Evolutionary conservation across 2,329 filamentous ascomycete species (phyloP), one percentile per base, ranked within the genome.

Genomic region (Byssochlamys sp.): DNA sequence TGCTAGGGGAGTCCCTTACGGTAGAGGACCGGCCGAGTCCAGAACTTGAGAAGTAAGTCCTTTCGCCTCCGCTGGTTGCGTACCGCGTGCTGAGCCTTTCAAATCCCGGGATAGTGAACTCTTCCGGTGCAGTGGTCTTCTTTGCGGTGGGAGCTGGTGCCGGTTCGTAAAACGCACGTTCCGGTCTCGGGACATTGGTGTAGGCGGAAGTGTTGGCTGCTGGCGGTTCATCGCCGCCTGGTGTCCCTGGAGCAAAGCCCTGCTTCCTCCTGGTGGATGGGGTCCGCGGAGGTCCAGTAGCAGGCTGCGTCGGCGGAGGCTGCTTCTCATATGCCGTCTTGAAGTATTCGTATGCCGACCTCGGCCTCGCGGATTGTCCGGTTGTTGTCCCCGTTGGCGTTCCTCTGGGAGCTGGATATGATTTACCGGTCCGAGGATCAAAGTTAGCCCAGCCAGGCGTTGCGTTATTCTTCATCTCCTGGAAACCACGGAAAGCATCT

Each of bases 221-320:
- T 67, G 81, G 81, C 35, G 80, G 77, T 63, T 85, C 83, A 64
- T 85, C 83, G 35, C 77, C 81, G n/a, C 80, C 81, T 31, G 81
- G 76, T 5, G 76, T 77, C n/a, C 77, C 77, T 24, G 83, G 82
- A 57, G 83, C 80, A 65, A 84, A 86, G 3, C 81, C 83, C 51
- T 75, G 73, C 66, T 76, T 82, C 63, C 77, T 81, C 39, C 80
- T 80, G 2, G 76, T 73, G 3, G 74, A 72, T 28, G 75, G 69
- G 0, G 74, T 63, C 55, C 71, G 71, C n/a, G 71, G 62, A 27
- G 73, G 62, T 24, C 68, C 68, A 14, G 71, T 65, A 51, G 66
- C 69, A n/a, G 72, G 63, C 3, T 71, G 60, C 52, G 66, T 73
- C 56, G 59, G 63, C 48, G 60, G 65, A 29, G 66, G 39, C 25